A percentile compares a stretch with the other conserved stretches of the same genome.
These are phyloP conservation scores for Noccaea bulbosa DNA, from an alignment of 345 rosid genomes.

Conservation along the genomic window DNA sequence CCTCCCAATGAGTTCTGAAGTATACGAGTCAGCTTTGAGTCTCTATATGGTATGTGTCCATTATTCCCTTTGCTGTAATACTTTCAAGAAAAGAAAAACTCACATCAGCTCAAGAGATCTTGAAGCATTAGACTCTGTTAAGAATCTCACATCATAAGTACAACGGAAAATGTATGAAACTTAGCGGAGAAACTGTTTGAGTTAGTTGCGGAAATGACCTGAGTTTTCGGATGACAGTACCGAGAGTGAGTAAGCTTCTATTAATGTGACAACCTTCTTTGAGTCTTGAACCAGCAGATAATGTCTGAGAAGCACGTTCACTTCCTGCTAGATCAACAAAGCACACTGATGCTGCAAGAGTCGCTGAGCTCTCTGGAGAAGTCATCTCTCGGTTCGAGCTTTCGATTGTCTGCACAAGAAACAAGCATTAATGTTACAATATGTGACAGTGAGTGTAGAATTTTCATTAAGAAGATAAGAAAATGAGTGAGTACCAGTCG, in stretches of 20 bases:
- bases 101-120: constrained; percentile 25
- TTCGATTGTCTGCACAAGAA: constrained; percentile 68
- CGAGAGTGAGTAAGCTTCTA: constrained; percentile 84
- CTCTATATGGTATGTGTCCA: constrained; percentile 87
- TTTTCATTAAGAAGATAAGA: no score
- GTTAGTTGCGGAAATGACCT: constrained; percentile 50
- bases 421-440: no score
- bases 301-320: constrained; percentile 87
- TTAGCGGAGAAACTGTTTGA: neutral
- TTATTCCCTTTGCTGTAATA: constrained; percentile 73
- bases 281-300: constrained; percentile 72
- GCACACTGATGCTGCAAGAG: constrained; percentile 75
- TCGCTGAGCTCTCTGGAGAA: constrained; percentile 54
- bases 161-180: neutral
- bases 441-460: no score
- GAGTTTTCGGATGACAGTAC: constrained; percentile 84
- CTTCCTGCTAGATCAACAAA: constrained; percentile 96
- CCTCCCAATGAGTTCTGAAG: constrained; percentile 88
- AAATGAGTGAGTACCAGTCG: constrained; percentile 58
- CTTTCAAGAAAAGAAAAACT: neutral
- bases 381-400: constrained; percentile 57
- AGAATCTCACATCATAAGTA: neutral
- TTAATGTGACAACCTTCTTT: constrained; percentile 97
- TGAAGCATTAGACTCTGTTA: neutral
- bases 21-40: constrained; percentile 89